Evolutionary conservation across 768 basidiomycete species (phyloP), one percentile per base, ranked within the genome.

Genomic region (Pisolithus albus): DNA sequence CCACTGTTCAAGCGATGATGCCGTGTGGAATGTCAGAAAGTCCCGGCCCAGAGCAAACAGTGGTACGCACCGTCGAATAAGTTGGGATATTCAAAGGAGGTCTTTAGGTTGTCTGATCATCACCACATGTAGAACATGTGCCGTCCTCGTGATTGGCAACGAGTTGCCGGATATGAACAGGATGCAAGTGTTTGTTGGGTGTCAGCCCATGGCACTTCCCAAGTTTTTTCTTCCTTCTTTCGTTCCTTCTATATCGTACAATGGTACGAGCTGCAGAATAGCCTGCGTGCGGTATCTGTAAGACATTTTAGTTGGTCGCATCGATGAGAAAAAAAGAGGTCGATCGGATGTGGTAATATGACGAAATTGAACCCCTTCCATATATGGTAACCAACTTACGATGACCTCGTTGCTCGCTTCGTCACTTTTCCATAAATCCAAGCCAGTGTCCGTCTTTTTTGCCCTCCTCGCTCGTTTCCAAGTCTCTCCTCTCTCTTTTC

Each of bases 391-490:
- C 5, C 8, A 41, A 21, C 8, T 8, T 40, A 47, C 24, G 45
- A 37, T 30, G 24, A 16, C 55, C 54, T 50, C 57, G 52, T 62
- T 59, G 52, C 15, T 54, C 53, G 64, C 59, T 60, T 62, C 61
- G 24, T 49, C 18, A 10, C 46, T 47, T 61, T 59, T 34, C 34
- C 55, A 55, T 68, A 68, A 67, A 67, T 65, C 46, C 54, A 43
- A 47, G 30, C 2, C 30, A n/a, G n/a, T 51, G 23, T 26, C 52
- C 2, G 15, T 36, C 19, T 8, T 26, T 39, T 55, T 47, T 23
- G 23, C 36, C 5, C 53, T n/a, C 38, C 37, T 52, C 42, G 28
- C 40, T 52, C 45, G 56, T 30, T 39, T 34, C 11, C 30, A 30
- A 41, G 36, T 21, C 39, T 38, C 41, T 11, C 50, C 47, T 21